Conservation (phyloP, 2,329 filamentous ascomycete genomes). For the Zymoseptoria tritici region DNA sequence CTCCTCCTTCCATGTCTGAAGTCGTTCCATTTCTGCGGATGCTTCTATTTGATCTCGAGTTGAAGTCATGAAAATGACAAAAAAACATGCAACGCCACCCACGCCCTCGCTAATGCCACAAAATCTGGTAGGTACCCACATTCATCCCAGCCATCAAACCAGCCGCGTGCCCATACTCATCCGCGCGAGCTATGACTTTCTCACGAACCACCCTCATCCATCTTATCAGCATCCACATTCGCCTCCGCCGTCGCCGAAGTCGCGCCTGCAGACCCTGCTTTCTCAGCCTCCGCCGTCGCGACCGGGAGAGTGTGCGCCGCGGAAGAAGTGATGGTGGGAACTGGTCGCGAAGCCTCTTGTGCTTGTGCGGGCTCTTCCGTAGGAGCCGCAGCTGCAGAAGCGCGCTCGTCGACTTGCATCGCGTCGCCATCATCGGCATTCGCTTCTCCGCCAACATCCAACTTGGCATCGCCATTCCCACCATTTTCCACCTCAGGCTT, state of each 20-base stretch:
- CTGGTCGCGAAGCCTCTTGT: too few relatives aligned
- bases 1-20: too few relatives aligned
- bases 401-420: constrained; percentile 19
- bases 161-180: too few relatives aligned
- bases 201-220: background rate
- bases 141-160: too few relatives aligned
- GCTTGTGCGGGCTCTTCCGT: constrained; percentile 23
- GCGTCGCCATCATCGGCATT: constrained; percentile 35
- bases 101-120: background rate
- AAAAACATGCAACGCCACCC: background rate
- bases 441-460: constrained; percentile 7
- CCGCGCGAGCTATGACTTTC: too few relatives aligned
- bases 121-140: background rate
- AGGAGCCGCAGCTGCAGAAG: constrained; percentile 24
- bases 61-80: background rate
- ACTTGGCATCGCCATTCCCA: constrained; percentile 14
- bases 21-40: too few relatives aligned
- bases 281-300: background rate
- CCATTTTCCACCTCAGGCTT: constrained; percentile 7
- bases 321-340: background rate
- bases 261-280: background rate
- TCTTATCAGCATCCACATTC: background rate
- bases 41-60: too few relatives aligned
- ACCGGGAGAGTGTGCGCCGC: background rate
- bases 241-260: background rate